phyloP scores from a whole-genome alignment of 352 stramenopile genomes.

The Globisporangium takayamanum region DNA sequence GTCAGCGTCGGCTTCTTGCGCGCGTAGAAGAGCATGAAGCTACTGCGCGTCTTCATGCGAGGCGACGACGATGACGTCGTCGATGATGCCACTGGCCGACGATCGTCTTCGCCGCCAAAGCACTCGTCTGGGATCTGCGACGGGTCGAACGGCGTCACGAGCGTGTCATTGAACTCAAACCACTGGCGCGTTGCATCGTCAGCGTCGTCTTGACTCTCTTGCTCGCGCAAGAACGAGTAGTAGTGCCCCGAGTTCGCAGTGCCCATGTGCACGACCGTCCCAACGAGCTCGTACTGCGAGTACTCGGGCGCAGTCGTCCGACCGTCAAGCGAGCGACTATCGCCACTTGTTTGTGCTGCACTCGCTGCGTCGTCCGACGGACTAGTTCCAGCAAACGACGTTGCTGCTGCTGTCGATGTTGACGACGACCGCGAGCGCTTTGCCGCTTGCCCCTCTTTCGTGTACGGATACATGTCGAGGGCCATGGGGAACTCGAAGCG shows the following conservation, averaged over 20 bases:
- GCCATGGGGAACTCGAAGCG: slow-evolving; percentile 90
- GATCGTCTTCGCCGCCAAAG: slow-evolving; percentile 49
- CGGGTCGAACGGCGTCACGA: slow-evolving; percentile 73
- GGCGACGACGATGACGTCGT: slow-evolving; percentile 8
- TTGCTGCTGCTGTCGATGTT: not conserved
- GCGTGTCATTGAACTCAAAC: slow-evolving; percentile 87
- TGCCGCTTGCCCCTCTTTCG: slow-evolving; percentile 80
- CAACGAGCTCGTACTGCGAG: slow-evolving; percentile 81
- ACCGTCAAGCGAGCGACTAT: slow-evolving; percentile 10
- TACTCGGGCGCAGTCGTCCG: slow-evolving; percentile 53
- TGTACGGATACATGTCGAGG: slow-evolving; percentile 88
- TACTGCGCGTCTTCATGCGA: slow-evolving; percentile 78
- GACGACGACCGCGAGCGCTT: slow-evolving; percentile 30
- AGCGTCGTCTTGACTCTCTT: slow-evolving; percentile 24
- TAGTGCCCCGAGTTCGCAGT: slow-evolving; percentile 87
- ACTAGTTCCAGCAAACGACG: slow-evolving; percentile 1
- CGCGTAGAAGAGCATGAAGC: slow-evolving; percentile 86
- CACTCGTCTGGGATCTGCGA: slow-evolving; percentile 69
- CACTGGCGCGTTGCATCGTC: slow-evolving; percentile 30
- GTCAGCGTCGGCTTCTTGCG: slow-evolving; percentile 40
- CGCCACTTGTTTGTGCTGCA: slow-evolving; percentile 8
- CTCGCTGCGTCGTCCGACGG: slow-evolving; percentile 7
- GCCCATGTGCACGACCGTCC: slow-evolving; percentile 87
- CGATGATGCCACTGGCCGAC: slow-evolving; percentile 15
- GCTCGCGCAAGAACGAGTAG: slow-evolving; percentile 83